Conservation (phyloP, 768 basidiomycete species). For the Russula vinacea region DNA sequence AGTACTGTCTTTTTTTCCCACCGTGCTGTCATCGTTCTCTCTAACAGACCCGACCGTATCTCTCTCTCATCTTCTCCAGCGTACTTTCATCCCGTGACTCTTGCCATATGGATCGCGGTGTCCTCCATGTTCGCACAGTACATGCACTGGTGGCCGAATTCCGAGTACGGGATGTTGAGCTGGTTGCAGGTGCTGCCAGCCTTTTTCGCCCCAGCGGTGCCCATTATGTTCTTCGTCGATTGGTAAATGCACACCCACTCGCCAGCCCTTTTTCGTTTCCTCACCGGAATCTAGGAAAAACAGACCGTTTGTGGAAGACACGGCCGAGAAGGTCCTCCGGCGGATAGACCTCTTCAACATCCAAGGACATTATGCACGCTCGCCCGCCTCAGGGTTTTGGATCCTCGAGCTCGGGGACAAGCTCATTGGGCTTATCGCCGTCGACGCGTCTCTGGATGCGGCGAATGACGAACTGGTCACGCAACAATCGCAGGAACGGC, state of each 20-base stretch:
- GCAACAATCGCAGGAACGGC: conserved; percentile 29
- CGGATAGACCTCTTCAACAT: conserved; percentile 55
- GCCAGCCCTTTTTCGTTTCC: neutral
- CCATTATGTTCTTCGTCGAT: conserved; percentile 63
- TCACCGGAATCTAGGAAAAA: conserved; percentile 53
- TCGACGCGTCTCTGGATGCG: conserved; percentile 57
- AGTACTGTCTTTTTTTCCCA: conserved; percentile 38
- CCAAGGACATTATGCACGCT: conserved; percentile 52
- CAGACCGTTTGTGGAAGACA: conserved; percentile 62
- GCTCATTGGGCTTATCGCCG: conserved; percentile 65
- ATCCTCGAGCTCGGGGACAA: conserved; percentile 57
- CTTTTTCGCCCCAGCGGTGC: conserved; percentile 60
- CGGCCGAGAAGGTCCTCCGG: conserved; percentile 49
- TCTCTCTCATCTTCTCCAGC: conserved; percentile 36
- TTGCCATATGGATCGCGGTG: conserved; percentile 59
- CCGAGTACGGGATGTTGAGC: conserved; percentile 43
- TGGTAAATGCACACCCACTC: conserved; percentile 49
- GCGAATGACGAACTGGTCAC: conserved; percentile 34
- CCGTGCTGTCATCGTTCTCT: too few relatives aligned
- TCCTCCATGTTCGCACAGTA: conserved; percentile 56
- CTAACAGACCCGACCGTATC: neutral
- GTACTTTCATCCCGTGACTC: conserved; percentile 54
- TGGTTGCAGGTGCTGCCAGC: conserved; percentile 63
- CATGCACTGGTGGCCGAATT: conserved; percentile 67
- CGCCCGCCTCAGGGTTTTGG: conserved; percentile 66